A percentile compares a stretch with the other conserved stretches of the same genome.
Evolutionary conservation across 805 yeast species (phyloP).

Genomic region (Saccharomyces paradoxus): DNA sequence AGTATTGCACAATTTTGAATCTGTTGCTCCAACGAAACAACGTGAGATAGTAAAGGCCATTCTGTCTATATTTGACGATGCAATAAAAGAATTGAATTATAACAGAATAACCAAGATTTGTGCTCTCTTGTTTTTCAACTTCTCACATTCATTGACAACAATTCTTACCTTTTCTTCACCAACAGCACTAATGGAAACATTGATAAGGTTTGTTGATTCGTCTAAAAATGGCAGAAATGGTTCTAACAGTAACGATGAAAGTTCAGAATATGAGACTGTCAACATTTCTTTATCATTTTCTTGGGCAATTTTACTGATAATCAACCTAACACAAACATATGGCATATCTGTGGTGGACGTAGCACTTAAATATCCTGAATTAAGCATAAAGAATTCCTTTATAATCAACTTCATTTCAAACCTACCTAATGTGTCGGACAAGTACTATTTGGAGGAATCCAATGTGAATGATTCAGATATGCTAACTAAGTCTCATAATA

Average conservation of each 20-base stretch:
- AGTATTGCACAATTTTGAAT: conserved; percentile 40
- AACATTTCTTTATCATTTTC: conserved; percentile 67
- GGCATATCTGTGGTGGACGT: conserved; percentile 27
- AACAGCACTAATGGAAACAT: conserved; percentile 33
- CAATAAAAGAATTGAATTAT: conserved; percentile 36
- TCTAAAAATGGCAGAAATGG: conserved; percentile 24
- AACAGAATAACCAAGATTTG: conserved; percentile 43
- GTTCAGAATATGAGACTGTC: conserved; percentile 51
- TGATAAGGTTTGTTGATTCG: conserved; percentile 46
- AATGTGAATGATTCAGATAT: conserved; percentile 19
- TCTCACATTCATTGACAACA: conserved; percentile 34
- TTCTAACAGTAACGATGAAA: conserved; percentile 21
- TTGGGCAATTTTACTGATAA: conserved; percentile 42
- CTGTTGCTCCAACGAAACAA: conserved; percentile 41
- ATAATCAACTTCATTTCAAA: conserved; percentile 24
- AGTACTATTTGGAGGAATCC: conserved; percentile 20
- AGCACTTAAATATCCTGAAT: conserved; percentile 15
- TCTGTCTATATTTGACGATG: conserved; percentile 26
- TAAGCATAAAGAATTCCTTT: conserved; percentile 23
- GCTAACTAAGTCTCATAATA: conserved; percentile 23
- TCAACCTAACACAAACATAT: conserved; percentile 34
- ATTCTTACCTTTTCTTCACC: conserved; percentile 42
- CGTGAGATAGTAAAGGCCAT: conserved; percentile 36
- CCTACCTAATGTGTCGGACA: conserved; percentile 19
- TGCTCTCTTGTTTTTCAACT: conserved; percentile 40